A percentile compares a stretch with the other conserved stretches of the same genome.
Evolutionary conservation across 768 basidiomycete genomes (phyloP).

Genomic region (Russula dissimulans): DNA sequence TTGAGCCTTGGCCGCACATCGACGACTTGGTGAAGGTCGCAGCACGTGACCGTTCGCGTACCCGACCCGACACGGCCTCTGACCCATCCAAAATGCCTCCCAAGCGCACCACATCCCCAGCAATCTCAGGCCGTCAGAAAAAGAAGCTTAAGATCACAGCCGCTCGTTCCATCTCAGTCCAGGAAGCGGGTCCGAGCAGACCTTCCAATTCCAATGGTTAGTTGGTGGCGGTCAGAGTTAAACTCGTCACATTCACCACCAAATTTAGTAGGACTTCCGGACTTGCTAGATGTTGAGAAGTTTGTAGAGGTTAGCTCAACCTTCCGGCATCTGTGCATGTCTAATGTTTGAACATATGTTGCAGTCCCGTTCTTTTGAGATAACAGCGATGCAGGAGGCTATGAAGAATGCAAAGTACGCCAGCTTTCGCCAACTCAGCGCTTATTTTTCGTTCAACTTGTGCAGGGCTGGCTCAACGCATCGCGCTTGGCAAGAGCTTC

Average conservation of each 20-base stretch:
- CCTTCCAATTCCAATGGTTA: conserved; percentile 40
- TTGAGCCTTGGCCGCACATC: no score
- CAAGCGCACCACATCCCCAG: conserved; percentile 32
- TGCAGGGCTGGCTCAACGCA: conserved; percentile 60
- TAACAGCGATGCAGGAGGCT: conserved; percentile 78
- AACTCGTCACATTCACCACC: not conserved
- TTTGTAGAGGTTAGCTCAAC: conserved; percentile 61
- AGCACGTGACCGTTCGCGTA: conserved; percentile 5
- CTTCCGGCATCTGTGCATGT: not conserved
- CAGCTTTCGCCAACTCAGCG: not conserved
- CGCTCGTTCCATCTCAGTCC: conserved; percentile 62
- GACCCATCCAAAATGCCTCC: conserved; percentile 27
- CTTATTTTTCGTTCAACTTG: not conserved
- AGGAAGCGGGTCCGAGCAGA: conserved; percentile 34
- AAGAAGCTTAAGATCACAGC: conserved; percentile 60
- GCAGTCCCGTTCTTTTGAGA: conserved; percentile 82
- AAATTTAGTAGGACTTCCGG: conserved; percentile 47
- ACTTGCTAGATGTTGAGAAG: conserved; percentile 75
- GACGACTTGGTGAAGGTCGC: not conserved
- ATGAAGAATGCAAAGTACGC: conserved; percentile 70
- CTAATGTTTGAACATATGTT: not conserved
- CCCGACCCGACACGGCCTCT: not conserved
- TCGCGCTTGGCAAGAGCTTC: conserved; percentile 87
- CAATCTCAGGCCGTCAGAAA: conserved; percentile 38
- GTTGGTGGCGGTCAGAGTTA: conserved; percentile 16